A percentile compares a stretch with the other conserved stretches of the same genome.
Evolutionary conservation across 1,139 yeast species (phyloP).

Genomic region (Ashbya aceris): DNA sequence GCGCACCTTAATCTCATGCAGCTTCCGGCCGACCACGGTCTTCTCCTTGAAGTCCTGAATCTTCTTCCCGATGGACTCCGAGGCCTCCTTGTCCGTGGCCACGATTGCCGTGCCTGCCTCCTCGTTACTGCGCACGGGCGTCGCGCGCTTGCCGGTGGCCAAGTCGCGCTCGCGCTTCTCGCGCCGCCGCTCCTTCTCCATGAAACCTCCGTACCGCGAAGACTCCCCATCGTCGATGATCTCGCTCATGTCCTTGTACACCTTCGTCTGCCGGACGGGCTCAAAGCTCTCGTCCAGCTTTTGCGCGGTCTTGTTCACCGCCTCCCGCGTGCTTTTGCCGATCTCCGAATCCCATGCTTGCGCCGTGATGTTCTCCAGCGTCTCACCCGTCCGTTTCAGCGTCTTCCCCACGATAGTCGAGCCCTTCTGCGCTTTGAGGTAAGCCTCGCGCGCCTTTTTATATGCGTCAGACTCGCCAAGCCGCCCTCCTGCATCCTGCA

Average conservation of each 20-base stretch:
- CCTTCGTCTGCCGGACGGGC: constrained; percentile 86
- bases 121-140: constrained; percentile 66
- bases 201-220: constrained; percentile 87
- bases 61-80: constrained; percentile 60
- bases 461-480: constrained; percentile 92
- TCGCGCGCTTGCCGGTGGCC: constrained; percentile 48
- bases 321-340: constrained; percentile 77
- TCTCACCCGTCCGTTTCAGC: constrained; percentile 85
- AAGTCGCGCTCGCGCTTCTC: constrained; percentile 63
- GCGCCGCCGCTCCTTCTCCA: constrained; percentile 75
- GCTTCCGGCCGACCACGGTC: constrained; percentile 58
- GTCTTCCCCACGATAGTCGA: constrained; percentile 78
- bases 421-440: constrained; percentile 73
- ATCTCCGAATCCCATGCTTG: constrained; percentile 97
- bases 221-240: constrained; percentile 89
- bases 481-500: constrained; percentile 93
- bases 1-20: constrained; percentile 54
- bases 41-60: constrained; percentile 62
- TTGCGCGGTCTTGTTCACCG: constrained; percentile 73
- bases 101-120: constrained; percentile 82
- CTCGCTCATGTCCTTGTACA: constrained; percentile 80
- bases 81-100: constrained; percentile 70
- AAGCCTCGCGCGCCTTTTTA: constrained; percentile 88
- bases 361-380: constrained; percentile 79
- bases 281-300: constrained; percentile 74